phyloP scores from a whole-genome alignment of 352 stramenopile genomes.

The Phytophthora pini region DNA sequence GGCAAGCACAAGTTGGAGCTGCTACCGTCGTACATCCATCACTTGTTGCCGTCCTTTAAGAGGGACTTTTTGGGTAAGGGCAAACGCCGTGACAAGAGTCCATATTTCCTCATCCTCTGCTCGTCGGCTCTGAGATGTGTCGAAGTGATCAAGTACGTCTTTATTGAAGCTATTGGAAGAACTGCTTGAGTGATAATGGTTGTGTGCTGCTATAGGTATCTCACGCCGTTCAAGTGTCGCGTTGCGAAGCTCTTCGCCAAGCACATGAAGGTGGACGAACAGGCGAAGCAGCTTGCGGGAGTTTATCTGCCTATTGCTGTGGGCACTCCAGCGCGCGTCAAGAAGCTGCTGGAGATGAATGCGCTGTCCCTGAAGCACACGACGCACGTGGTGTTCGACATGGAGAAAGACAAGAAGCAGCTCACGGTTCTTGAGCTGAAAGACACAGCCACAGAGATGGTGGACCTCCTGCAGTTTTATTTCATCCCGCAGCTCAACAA shows the following conservation, averaged over 20 bases:
- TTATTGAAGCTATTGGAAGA: no score
- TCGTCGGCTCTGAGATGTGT: slow-evolving; percentile 92
- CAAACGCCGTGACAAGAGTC: slow-evolving; percentile 89
- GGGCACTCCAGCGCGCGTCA: slow-evolving; percentile 78
- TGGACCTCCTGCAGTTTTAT: slow-evolving; percentile 82
- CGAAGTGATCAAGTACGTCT: slow-evolving; percentile 92
- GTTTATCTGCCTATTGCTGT: slow-evolving; percentile 83
- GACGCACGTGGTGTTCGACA: slow-evolving; percentile 82
- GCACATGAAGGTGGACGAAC: slow-evolving; percentile 92
- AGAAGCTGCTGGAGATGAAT: slow-evolving; percentile 81
- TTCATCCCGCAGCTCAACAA: slow-evolving; percentile 67
- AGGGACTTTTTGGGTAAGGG: slow-evolving; percentile 76
- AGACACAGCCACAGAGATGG: slow-evolving; percentile 82
- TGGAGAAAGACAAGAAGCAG: slow-evolving; percentile 90
- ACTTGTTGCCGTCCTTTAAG: slow-evolving; percentile 79
- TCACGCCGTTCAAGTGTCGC: slow-evolving; percentile 88
- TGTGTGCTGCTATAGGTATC: slow-evolving; percentile 43
- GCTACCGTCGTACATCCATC: slow-evolving; percentile 76
- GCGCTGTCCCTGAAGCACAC: slow-evolving; percentile 82
- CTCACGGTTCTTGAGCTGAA: slow-evolving; percentile 87
- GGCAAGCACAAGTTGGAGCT: slow-evolving; percentile 85
- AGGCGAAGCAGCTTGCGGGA: slow-evolving; percentile 82
- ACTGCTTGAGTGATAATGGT: neutral
- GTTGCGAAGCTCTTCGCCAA: slow-evolving; percentile 97
- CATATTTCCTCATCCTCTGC: slow-evolving; percentile 92